Base-by-base conservation (phyloP, 192 early-diverging fungal species). In the Coemansia sp. region DNA sequence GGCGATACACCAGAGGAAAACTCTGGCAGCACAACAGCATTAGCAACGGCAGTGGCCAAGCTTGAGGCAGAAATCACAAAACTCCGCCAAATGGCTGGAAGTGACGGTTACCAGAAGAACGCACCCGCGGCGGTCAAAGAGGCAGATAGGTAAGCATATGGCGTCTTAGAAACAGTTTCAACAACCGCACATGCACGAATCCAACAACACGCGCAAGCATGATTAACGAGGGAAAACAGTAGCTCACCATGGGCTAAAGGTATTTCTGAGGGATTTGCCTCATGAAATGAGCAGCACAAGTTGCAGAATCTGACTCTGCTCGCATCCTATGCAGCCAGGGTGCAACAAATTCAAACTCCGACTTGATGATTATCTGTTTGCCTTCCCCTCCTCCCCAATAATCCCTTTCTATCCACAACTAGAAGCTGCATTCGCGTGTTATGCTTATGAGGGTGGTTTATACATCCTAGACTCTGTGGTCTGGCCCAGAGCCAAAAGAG, bases 331-430 rank as follows among this genome's bases (percentile, higher is more conserved):
- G 46, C 43, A 66, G 31, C 10, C 26, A 67, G 46, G 39, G 37
- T 34, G 37, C 39, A 59, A 25, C 31, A 46, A 69, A 60, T 79
- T 79, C 71, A 79, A 79, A 79, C 77, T 79, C 77, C 77, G 77
- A 79, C 70, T 60, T 34, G 61, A 65, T 68, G 46, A 65, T 65
- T 58, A 30, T 21, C 48, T 28, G 42, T 56, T 15, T 42, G 15
- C 21, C 21, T 26, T 34, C 66, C 39, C 63, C 34, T 30, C 26
- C 20, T 26, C 62, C 57, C 43, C 40, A 70, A 58, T 59, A 20
- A 30, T 28, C 43, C 13, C 20, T 42, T 31, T 63, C 33, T 56
- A 56, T 56, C 53, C 30, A 30, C 53, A 56, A 7, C 16, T 13
- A 28, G 49, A 56, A 29, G 20, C 53, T 4, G 0, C 30, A 12